Evolutionary conservation across 2,329 filamentous ascomycete species (phyloP).

Genomic region (Fusarium abutilonis): DNA sequence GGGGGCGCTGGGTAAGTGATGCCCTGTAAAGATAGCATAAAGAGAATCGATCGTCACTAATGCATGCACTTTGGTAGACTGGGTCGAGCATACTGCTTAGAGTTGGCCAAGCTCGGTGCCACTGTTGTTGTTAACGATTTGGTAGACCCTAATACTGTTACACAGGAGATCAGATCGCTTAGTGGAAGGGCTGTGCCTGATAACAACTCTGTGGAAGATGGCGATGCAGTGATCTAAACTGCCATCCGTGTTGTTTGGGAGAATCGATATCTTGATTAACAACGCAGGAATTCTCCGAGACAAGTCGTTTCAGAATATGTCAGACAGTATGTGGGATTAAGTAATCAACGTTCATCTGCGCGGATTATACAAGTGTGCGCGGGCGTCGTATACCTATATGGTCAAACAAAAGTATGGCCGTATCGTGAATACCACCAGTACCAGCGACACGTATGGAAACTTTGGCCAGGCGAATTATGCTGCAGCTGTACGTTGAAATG

Average conservation of each 20-base stretch:
- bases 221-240: conserved; percentile 87
- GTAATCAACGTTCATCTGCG: conserved; percentile 92
- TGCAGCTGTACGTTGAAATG: conserved; percentile 72
- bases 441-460: conserved; percentile 98
- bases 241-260: conserved; percentile 89
- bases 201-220: conserved; percentile 93
- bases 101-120: conserved; percentile 85
- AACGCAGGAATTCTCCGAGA: conserved; percentile 97
- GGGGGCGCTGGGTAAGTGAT: conserved; percentile 76
- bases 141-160: conserved; percentile 88
- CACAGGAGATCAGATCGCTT: conserved; percentile 88
- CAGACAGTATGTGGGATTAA: conserved; percentile 89
- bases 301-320: conserved; percentile 98
- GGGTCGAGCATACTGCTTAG: conserved; percentile 87
- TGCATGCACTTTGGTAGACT: conserved; percentile 50
- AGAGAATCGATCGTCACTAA: too few species aligned
- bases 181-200: conserved; percentile 86
- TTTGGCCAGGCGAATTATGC: conserved; percentile 99
- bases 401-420: conserved; percentile 99
- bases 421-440: conserved; percentile 95
- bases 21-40: too few species aligned
- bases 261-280: conserved; percentile 95
- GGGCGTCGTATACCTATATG: conserved; percentile 97
- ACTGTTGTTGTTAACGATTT: conserved; percentile 95
- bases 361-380: conserved; percentile 95